phyloP scores from a whole-genome alignment of 1,284 basidiomycete species.

The Rhodotorula sp. region DNA sequence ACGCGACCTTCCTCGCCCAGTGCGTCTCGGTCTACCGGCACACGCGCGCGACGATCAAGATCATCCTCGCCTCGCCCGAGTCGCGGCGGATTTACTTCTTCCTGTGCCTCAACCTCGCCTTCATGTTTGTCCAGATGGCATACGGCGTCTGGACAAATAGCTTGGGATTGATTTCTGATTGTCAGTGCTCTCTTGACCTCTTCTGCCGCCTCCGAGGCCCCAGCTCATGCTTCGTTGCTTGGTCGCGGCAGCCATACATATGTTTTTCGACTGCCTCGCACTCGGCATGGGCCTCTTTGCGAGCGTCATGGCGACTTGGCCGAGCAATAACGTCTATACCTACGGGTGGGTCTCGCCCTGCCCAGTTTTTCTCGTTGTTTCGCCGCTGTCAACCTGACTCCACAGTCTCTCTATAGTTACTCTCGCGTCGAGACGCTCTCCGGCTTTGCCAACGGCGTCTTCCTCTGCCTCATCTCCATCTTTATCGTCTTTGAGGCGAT shows the following conservation, averaged over 20 bases:
- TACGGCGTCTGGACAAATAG: constrained; percentile 99
- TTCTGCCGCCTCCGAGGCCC: neutral
- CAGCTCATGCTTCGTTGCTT: neutral
- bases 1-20: constrained; percentile 25
- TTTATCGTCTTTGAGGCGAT: constrained; percentile 99
- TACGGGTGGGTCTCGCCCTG: constrained; percentile 66
- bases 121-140: constrained; percentile 69
- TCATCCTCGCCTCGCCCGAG: constrained; percentile 84
- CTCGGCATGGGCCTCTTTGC: constrained; percentile 94
- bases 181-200: constrained; percentile 54
- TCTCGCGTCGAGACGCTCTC: constrained; percentile 98
- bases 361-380: neutral
- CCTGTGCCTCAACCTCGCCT: constrained; percentile 87
- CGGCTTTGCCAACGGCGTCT: constrained; percentile 97
- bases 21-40: constrained; percentile 39
- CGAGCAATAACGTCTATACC: constrained; percentile 88
- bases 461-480: constrained; percentile 91
- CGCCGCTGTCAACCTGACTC: no score
- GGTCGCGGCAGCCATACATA: constrained; percentile 77
- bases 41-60: constrained; percentile 59
- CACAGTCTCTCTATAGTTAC: constrained; percentile 59
- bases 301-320: constrained; percentile 97
- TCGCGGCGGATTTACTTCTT: constrained; percentile 97
- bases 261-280: constrained; percentile 99
- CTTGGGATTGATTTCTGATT: constrained; percentile 92